Evolutionary conservation across 768 basidiomycete genomes (phyloP).

Genomic region (Calocybe cyanea): DNA sequence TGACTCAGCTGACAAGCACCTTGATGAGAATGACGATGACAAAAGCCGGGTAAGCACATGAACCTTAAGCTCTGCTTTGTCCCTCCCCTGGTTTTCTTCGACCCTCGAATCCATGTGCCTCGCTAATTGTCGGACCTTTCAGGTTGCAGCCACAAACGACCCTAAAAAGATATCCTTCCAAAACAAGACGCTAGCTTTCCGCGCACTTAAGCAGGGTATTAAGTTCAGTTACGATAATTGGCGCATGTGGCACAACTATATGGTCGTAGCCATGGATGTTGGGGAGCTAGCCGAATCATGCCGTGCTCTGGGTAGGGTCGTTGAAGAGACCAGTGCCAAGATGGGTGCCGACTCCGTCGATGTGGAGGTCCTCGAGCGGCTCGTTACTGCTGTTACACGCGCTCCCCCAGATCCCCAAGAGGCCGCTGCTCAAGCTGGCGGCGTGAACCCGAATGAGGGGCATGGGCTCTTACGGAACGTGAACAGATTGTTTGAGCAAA

Average conservation of each 20-base stretch:
- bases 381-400: constrained; percentile 83
- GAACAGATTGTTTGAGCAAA: constrained; percentile 66
- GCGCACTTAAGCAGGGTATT: constrained; percentile 87
- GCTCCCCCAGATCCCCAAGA: constrained; percentile 37
- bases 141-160: neutral
- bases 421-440: constrained; percentile 20
- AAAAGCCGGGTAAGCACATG: constrained; percentile 10
- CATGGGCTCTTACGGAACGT: constrained; percentile 67
- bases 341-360: constrained; percentile 62
- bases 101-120: neutral
- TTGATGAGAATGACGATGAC: constrained; percentile 25
- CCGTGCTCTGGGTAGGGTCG: constrained; percentile 76
- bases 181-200: constrained; percentile 87
- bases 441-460: constrained; percentile 55
- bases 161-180: constrained; percentile 48
- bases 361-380: constrained; percentile 81
- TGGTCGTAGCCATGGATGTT: constrained; percentile 88
- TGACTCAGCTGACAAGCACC: constrained; percentile 21
- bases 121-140: neutral
- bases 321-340: constrained; percentile 65
- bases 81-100: neutral
- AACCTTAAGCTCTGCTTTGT: neutral
- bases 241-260: constrained; percentile 99
- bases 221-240: constrained; percentile 85
- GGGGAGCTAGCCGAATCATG: constrained; percentile 88